Percentiles rank a stretch among this genome's conserved stretches.
phyloP scores from a whole-genome alignment of 2,329 filamentous ascomycete genomes.

The Stachybotrys elegans region DNA sequence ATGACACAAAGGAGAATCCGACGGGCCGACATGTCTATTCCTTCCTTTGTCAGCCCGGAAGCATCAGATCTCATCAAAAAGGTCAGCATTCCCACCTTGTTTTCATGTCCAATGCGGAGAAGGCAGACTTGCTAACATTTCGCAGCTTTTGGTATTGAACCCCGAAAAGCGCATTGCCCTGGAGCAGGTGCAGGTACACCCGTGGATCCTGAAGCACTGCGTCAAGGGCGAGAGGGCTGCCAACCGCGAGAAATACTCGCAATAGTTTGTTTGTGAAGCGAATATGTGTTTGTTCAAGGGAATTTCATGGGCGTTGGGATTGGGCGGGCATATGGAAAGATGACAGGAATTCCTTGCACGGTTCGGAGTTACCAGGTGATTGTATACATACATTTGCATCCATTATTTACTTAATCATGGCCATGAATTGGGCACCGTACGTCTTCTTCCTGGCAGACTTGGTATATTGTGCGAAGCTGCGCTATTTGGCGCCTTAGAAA shows the following conservation, averaged over 20 bases:
- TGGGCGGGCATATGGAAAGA: constrained; percentile 12
- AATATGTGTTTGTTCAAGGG: neutral
- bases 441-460: no score
- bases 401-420: no score
- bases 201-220: constrained; percentile 97
- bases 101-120: neutral
- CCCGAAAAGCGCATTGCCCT: constrained; percentile 90
- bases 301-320: constrained; percentile 14
- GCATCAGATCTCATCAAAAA: constrained; percentile 89
- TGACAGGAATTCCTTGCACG: constrained; percentile 23
- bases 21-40: constrained; percentile 86
- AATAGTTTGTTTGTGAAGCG: constrained; percentile 11
- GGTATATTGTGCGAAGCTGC: no score
- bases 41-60: constrained; percentile 83
- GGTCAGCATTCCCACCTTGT: constrained; percentile 43
- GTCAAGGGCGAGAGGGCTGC: constrained; percentile 54
- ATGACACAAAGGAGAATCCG: constrained; percentile 93
- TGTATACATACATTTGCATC: neutral
- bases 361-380: constrained; percentile 17
- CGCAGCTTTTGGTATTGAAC: constrained; percentile 81
- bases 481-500: no score
- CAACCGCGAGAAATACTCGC: constrained; percentile 41
- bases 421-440: no score
- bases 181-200: constrained; percentile 82
- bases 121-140: constrained; percentile 15